phyloP scores from a whole-genome alignment of 768 basidiomycete species.

The Mycena leptocephala region DNA sequence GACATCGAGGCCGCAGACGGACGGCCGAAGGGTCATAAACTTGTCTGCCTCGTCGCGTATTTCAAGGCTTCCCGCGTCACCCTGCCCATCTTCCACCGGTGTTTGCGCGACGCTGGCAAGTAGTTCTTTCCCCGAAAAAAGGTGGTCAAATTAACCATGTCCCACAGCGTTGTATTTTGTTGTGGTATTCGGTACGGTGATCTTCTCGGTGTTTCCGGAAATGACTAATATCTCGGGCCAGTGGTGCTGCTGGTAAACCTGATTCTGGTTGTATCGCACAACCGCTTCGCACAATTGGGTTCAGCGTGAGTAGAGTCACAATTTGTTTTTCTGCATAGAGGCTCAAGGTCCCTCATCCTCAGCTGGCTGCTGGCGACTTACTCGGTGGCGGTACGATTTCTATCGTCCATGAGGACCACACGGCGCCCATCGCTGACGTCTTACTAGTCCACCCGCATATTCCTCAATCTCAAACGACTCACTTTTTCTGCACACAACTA shows the following conservation, averaged over 20 bases:
- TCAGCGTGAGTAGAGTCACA: neutral
- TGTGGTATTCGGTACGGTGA: neutral
- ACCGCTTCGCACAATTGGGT: constrained; percentile 7
- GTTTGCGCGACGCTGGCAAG: constrained; percentile 3
- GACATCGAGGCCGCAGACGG: neutral
- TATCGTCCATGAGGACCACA: neutral
- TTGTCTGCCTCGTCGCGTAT: neutral
- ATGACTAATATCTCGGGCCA: neutral
- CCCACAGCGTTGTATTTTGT: constrained; percentile 1
- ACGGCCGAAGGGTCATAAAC: neutral
- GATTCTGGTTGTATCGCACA: neutral
- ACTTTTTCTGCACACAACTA: neutral
- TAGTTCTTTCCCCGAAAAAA: neutral
- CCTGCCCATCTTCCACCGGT: neutral
- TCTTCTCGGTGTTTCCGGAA: neutral
- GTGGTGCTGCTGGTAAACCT: neutral
- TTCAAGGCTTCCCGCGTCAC: neutral
- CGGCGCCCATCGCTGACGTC: no score
- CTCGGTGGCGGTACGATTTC: constrained; percentile 3
- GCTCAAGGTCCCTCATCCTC: neutral
- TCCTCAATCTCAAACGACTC: no score
- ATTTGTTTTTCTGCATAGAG: neutral
- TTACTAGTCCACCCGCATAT: no score
- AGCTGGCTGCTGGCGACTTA: constrained; percentile 10
- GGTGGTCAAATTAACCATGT: neutral